Conservation (phyloP, 352 stramenopile genomes). For the Phytophthora tubulina region DNA sequence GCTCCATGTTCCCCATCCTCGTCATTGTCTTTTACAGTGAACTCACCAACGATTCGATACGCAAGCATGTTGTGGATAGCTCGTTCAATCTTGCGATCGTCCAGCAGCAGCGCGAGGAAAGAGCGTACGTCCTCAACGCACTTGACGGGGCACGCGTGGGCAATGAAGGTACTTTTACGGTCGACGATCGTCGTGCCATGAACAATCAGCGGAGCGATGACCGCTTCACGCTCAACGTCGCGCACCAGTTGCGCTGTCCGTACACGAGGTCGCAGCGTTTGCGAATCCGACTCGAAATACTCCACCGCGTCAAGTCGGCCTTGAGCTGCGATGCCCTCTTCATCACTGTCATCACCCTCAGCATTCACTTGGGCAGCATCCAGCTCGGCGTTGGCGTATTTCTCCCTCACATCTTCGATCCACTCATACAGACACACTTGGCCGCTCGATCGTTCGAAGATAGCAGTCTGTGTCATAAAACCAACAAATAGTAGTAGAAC, state of each 20-base stretch:
- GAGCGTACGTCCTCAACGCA: constrained; percentile 81
- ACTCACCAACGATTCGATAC: constrained; percentile 82
- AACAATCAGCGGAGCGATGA: constrained; percentile 72
- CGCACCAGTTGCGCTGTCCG: constrained; percentile 67
- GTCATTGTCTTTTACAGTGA: constrained; percentile 87
- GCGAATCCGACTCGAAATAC: constrained; percentile 60
- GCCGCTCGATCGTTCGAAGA: constrained; percentile 76
- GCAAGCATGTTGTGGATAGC: constrained; percentile 92
- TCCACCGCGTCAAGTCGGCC: constrained; percentile 34
- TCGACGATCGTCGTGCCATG: constrained; percentile 76
- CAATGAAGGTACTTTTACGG: constrained; percentile 89
- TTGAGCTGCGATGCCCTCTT: constrained; percentile 21
- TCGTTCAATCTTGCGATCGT: constrained; percentile 84
- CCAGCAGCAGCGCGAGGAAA: constrained; percentile 81
- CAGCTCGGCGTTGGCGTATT: constrained; percentile 62
- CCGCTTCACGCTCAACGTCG: constrained; percentile 60
- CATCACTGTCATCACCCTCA: constrained; percentile 19
- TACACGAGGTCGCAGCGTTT: constrained; percentile 73
- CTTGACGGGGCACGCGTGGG: constrained; percentile 66
- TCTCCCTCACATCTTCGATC: constrained; percentile 85
- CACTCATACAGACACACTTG: constrained; percentile 91
- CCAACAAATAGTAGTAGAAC: not conserved
- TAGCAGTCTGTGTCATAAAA: constrained; percentile 42
- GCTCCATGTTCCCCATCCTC: constrained; percentile 87
- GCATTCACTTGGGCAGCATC: constrained; percentile 28